Evolutionary conservation across 495 filamentous ascomycete species (phyloP).

Genomic region (Annulohypoxylon maeteangense): DNA sequence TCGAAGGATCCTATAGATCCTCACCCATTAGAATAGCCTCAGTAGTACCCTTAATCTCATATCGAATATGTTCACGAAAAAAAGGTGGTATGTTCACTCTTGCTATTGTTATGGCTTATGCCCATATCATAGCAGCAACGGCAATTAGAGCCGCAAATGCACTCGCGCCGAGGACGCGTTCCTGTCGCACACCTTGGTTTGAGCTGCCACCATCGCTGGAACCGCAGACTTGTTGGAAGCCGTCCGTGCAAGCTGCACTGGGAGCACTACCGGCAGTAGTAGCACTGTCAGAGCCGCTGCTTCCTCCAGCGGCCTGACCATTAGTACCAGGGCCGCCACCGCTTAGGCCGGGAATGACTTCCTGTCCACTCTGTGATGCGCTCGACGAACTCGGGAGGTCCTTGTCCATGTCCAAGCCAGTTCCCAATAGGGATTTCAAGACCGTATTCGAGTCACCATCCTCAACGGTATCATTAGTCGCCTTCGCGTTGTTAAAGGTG

Average conservation of each 20-base stretch:
- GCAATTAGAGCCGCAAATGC: slow-evolving; percentile 62
- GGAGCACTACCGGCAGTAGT: slow-evolving; percentile 33
- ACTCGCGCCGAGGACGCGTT: slow-evolving; percentile 56
- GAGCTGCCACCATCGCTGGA: slow-evolving; percentile 34
- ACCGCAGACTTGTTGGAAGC: slow-evolving; percentile 52
- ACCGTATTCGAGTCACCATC: slow-evolving; percentile 79
- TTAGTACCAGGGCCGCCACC: slow-evolving; percentile 51
- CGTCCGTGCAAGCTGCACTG: slow-evolving; percentile 37
- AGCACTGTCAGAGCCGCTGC: slow-evolving; percentile 13
- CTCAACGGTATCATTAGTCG: slow-evolving; percentile 77
- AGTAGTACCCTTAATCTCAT: neutral
- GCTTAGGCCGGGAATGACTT: slow-evolving; percentile 45
- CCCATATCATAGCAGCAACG: slow-evolving; percentile 56
- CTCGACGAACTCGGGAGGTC: slow-evolving; percentile 50
- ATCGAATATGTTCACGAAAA: slow-evolving; percentile 10
- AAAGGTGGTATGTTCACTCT: neutral
- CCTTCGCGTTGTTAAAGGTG: slow-evolving; percentile 72
- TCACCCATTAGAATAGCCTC: slow-evolving; percentile 19
- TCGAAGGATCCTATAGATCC: neutral
- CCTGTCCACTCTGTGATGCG: slow-evolving; percentile 36
- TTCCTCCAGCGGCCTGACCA: slow-evolving; percentile 45
- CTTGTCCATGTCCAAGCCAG: slow-evolving; percentile 75
- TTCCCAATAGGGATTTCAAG: slow-evolving; percentile 81
- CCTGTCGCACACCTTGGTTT: slow-evolving; percentile 50
- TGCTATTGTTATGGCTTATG: slow-evolving; percentile 40